Evolutionary conservation across 805 yeast species (phyloP), one percentile per base, ranked within the genome.

Genomic region (Hanseniaspora osmophila): DNA sequence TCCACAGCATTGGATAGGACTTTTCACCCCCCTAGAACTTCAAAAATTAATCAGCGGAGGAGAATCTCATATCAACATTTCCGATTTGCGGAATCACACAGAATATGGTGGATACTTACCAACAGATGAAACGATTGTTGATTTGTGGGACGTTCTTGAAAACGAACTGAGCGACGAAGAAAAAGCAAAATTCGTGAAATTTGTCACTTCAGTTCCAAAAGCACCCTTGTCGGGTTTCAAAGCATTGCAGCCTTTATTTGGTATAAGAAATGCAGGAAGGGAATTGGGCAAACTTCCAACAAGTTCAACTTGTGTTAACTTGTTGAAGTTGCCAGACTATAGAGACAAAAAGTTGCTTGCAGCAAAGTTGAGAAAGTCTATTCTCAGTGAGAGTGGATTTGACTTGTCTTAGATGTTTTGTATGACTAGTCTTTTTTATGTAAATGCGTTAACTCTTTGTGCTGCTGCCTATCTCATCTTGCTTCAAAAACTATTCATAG

Each of bases 1-100:
- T 27, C 69, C 79, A 10, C 77, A 80, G 1, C 71, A 70, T 37
- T 87, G 96, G 95, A 67, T 92, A 41, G 73, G 74, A 22, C 76
- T 92, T 80, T 92, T 90, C 65, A 85, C 84, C 55, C 80, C 95
- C 0, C 66, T 66, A 35, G 97, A 90, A 56, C 62, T 92, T 13
- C 95, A 87, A 58, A 76, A 78, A 69, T 66, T 90, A n/a, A 78
- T 86, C 2, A 77, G 92, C n/a, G 95, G 94, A 5, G 90, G 85
- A 7, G 74, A 74, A 44, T 70, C 71, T 42, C 82, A 78, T 46
- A 72, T 92, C 9, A 77, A 86, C 58, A 60, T 88, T 3, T 67
- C 70, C 1, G 96, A 90, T 55, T 71, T 94, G 63, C 68, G 69
- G 46, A 49, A 52, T 1, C 71, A 85, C 56, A 75, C 80, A 0